Base-by-base conservation (phyloP, 768 basidiomycete species). In the Amanita phalloides region DNA sequence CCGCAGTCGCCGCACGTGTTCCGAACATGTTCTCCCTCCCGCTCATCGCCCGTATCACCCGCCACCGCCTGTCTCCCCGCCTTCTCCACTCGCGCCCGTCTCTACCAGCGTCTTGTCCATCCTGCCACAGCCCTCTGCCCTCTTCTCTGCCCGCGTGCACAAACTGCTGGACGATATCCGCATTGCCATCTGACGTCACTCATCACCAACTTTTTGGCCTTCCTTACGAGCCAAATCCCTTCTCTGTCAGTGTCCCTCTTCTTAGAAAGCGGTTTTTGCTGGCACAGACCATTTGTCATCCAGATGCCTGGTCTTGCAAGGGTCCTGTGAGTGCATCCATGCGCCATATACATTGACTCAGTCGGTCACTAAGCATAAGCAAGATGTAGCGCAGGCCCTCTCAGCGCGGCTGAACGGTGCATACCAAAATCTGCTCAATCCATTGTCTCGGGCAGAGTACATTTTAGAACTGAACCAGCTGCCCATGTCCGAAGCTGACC, bases 321-420 rank as follows among this genome's bases (percentile, higher is more conserved):
- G 80, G 81, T 51, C 65, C 75, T 54, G 87, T 86, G 66, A 60
- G 65, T 68, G 20, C 48, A 38, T 51, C 7, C 33, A 17, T 32
- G 33, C 14, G 45, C 54, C 26, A 44, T 25, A 30, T 59, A 13
- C 17, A 43, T 30, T 23, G 23, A 55, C 55, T 48, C 52, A 41
- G 47, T 55, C 48, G 42, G 26, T 42, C 49, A 13, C 51, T 4
- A 53, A 84, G 83, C 68, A 71, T 52, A 75, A 79, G 53, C 75
- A 77, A 59, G 72, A 74, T 11, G 62, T 81, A 17, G 88, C 89
- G 0, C 78, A 79, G 44, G 67, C 71, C 10, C 68, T 87, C 54
- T 93, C 91, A 20, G 78, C 87, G 35, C 72, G 77, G 42, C 72
- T 95, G 6, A 96, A 96, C 61, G 77, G 78, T 62, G 93, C 91